Conservation (phyloP, 345 rosid genomes). For the Chamaenerion angustifolium region DNA sequence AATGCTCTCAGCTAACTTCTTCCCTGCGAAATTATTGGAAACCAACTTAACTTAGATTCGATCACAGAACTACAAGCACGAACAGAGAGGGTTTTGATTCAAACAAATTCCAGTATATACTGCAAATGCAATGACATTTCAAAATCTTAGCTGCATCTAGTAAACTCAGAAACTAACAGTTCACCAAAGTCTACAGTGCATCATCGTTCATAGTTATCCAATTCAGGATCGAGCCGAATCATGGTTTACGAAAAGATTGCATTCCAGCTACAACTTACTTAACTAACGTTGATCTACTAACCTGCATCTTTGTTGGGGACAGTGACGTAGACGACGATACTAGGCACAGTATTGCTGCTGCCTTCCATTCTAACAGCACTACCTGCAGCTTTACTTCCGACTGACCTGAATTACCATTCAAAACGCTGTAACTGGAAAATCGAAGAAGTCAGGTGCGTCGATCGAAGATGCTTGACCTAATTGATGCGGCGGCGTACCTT, state of each 20-base stretch:
- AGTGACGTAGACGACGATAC: constrained; percentile 78
- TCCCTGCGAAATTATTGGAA: too few relatives aligned
- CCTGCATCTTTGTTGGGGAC: constrained; percentile 89
- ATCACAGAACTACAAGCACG: too few relatives aligned
- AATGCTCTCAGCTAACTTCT: constrained; percentile 78
- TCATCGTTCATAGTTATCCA: too few relatives aligned
- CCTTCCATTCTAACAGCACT: constrained; percentile 45
- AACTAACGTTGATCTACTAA: constrained; percentile 4
- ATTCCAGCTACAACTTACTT: background rate
- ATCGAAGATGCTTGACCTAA: background rate
- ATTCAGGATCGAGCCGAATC: background rate
- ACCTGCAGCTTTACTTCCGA: too few relatives aligned
- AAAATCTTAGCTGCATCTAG: too few relatives aligned
- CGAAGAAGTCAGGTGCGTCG: too few relatives aligned
- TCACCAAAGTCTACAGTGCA: background rate
- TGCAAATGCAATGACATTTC: too few relatives aligned
- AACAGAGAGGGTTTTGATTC: too few relatives aligned
- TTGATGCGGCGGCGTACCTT: constrained; percentile 18
- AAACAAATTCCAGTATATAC: too few relatives aligned
- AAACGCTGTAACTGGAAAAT: constrained; percentile 1
- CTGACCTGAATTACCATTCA: too few relatives aligned
- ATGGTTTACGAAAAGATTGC: background rate
- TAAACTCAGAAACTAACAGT: too few relatives aligned
- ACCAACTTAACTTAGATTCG: background rate
- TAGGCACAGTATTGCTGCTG: constrained; percentile 40